Conservation (phyloP, 208 protist species). For the Leishmania amazonensis region DNA sequence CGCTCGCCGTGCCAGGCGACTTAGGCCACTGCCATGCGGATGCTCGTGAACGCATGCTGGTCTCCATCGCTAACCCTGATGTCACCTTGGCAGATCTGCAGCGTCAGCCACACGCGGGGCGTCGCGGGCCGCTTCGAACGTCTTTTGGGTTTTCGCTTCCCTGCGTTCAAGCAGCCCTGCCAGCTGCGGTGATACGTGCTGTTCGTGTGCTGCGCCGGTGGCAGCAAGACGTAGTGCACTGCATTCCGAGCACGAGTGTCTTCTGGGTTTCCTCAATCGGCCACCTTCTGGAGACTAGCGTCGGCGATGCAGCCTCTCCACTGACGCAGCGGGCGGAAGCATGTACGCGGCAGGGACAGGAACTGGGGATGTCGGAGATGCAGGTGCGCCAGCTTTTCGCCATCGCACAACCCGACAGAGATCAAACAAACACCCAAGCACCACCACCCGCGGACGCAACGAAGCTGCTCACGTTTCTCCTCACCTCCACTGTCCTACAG, state of each 20-base stretch:
- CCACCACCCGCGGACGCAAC: background rate
- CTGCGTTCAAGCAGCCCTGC: constrained; percentile 48
- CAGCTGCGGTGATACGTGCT: constrained; percentile 36
- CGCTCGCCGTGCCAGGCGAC: constrained; percentile 12
- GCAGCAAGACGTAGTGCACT: constrained; percentile 22
- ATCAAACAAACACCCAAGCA: too few relatives aligned
- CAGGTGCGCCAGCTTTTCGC: constrained; percentile 10
- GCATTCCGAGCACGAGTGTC: constrained; percentile 27
- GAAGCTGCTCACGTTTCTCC: constrained; percentile 2
- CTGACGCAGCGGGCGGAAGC: background rate
- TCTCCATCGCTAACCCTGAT: constrained; percentile 51
- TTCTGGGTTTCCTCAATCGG: constrained; percentile 74
- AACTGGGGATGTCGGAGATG: background rate
- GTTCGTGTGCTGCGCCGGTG: constrained; percentile 46
- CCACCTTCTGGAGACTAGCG: constrained; percentile 28
- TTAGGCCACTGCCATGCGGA: background rate
- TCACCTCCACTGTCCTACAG: background rate
- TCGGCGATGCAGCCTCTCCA: background rate
- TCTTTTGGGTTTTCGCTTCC: constrained; percentile 65
- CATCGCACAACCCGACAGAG: background rate
- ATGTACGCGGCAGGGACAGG: constrained; percentile 1
- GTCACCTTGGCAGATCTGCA: constrained; percentile 36
- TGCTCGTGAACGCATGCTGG: constrained; percentile 34
- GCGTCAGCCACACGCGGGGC: constrained; percentile 25
- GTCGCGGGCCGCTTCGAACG: constrained; percentile 47